phyloP scores from a whole-genome alignment of 208 protist genomes.

The Herpetomonas samuelpessoai region DNA sequence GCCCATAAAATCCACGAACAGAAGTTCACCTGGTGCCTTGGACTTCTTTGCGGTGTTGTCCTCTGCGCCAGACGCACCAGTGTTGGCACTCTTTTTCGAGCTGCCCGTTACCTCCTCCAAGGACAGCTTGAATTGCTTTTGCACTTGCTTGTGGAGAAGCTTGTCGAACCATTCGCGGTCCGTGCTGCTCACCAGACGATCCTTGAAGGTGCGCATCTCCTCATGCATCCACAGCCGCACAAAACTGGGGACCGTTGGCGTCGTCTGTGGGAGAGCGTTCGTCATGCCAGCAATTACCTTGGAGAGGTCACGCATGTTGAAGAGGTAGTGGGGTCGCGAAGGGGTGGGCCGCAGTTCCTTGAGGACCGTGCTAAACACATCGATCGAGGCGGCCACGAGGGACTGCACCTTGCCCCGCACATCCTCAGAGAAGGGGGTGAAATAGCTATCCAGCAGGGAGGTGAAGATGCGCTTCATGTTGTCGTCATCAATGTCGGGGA shows the following conservation, averaged over 20 bases:
- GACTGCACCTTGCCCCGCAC: constrained; percentile 61
- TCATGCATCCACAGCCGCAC: constrained; percentile 96
- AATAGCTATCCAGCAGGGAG: constrained; percentile 95
- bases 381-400: constrained; percentile 93
- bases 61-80: background rate
- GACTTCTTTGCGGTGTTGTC: background rate
- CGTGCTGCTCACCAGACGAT: constrained; percentile 91
- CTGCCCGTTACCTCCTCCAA: constrained; percentile 63
- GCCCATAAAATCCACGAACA: constrained; percentile 96
- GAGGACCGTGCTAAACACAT: constrained; percentile 93
- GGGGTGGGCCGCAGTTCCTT: constrained; percentile 97
- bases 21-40: constrained; percentile 21
- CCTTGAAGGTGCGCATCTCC: constrained; percentile 92
- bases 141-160: constrained; percentile 69
- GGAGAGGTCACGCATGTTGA: constrained; percentile 98
- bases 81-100: constrained; percentile 19
- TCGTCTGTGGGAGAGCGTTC: constrained; percentile 69
- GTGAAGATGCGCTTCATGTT: constrained; percentile 95
- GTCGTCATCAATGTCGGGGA: constrained; percentile 95
- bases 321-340: constrained; percentile 98
- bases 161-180: constrained; percentile 94
- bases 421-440: constrained; percentile 86
- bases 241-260: constrained; percentile 50
- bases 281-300: constrained; percentile 97
- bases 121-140: constrained; percentile 78